These are phyloP conservation scores for Entomortierella lignicola DNA, from an alignment of 192 early-diverging fungal species.

Conservation along the genomic window DNA sequence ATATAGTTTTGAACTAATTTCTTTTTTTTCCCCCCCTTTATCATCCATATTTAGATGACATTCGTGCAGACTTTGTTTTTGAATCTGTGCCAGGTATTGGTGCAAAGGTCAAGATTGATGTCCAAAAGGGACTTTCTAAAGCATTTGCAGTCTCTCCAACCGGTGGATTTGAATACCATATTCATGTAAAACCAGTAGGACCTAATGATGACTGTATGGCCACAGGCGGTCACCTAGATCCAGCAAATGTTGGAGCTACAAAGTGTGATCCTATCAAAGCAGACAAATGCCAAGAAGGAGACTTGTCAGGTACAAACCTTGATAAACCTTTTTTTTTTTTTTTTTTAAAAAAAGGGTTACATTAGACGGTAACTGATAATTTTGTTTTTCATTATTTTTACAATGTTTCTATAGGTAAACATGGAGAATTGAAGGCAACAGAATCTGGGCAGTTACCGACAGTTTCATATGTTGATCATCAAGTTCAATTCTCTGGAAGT, in stretches of 20 bases:
- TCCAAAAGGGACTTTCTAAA: background rate
- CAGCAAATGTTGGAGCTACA: slow-evolving; percentile 7
- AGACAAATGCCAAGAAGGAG: slow-evolving; percentile 32
- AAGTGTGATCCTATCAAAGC: slow-evolving; percentile 14
- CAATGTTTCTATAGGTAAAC: slow-evolving; percentile 20
- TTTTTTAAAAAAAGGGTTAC: no score
- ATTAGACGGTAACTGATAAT: background rate
- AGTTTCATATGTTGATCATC: slow-evolving; percentile 16
- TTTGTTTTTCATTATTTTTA: background rate
- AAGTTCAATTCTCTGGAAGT: slow-evolving; percentile 6
- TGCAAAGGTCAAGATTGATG: slow-evolving; percentile 12
- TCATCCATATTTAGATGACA: slow-evolving; percentile 13
- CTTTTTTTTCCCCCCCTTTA: background rate
- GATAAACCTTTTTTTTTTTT: background rate
- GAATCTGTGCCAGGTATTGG: slow-evolving; percentile 1
- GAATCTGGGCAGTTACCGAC: background rate
- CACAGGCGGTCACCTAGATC: slow-evolving; percentile 39
- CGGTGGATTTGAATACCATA: slow-evolving; percentile 34
- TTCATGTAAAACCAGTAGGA: slow-evolving; percentile 34
- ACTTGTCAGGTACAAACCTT: slow-evolving; percentile 52
- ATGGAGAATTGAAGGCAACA: slow-evolving; percentile 21
- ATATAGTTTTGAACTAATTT: no score
- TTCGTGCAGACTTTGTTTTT: slow-evolving; percentile 29
- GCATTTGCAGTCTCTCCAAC: background rate
- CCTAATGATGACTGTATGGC: slow-evolving; percentile 28